A percentile compares a stretch with the other conserved stretches of the same genome.
phyloP scores from a whole-genome alignment of 1,139 yeast genomes.

The Citeromyces siamensis region DNA sequence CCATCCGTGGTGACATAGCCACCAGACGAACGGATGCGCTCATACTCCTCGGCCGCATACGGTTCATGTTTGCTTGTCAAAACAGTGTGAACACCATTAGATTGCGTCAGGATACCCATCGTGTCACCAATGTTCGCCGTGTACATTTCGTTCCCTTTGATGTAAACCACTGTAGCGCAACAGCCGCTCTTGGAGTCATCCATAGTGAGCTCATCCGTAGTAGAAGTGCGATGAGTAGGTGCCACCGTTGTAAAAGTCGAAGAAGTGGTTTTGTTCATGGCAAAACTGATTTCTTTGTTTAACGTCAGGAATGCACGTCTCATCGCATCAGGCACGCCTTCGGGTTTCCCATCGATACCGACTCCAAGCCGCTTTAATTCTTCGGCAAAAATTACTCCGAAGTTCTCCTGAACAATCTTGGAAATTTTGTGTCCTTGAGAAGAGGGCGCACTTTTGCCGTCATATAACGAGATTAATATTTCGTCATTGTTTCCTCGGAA shows the following conservation, averaged over 20 bases:
- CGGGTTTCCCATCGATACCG: constrained; percentile 19
- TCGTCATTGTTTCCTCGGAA: constrained; percentile 73
- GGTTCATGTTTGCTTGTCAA: constrained; percentile 82
- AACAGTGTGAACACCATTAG: constrained; percentile 67
- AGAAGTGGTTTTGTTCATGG: constrained; percentile 18
- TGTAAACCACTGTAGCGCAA: constrained; percentile 69
- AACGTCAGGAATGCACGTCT: constrained; percentile 69
- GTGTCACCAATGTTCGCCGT: constrained; percentile 91
- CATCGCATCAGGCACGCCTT: constrained; percentile 39
- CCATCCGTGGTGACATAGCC: constrained; percentile 86
- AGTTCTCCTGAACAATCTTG: constrained; percentile 59
- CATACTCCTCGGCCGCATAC: constrained; percentile 67
- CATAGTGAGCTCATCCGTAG: constrained; percentile 24
- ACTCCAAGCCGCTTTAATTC: constrained; percentile 38
- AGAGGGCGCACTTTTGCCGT: constrained; percentile 54
- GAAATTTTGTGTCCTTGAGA: constrained; percentile 60
- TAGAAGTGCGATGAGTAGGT: constrained; percentile 21
- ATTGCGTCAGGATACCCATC: constrained; percentile 66
- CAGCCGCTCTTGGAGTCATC: constrained; percentile 81
- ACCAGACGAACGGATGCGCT: constrained; percentile 81
- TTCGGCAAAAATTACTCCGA: constrained; percentile 49
- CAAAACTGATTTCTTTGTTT: constrained; percentile 66
- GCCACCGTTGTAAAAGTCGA: constrained; percentile 18
- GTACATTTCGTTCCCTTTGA: constrained; percentile 57
- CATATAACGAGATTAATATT: constrained; percentile 72